phyloP scores from a whole-genome alignment of 257 asterid species.

The Leonotis leonurus region DNA sequence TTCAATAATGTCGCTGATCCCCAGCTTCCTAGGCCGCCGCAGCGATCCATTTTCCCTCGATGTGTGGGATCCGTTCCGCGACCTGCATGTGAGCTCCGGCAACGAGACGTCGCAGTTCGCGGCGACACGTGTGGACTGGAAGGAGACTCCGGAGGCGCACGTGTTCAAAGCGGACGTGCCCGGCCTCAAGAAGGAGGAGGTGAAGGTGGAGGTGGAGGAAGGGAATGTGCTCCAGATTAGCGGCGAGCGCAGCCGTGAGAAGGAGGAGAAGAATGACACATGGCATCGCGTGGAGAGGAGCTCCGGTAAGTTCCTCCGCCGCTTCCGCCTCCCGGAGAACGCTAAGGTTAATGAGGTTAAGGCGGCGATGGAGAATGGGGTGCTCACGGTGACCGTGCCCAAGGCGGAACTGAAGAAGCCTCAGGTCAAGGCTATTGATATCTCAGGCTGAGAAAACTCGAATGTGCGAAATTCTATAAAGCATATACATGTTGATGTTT shows the following conservation, averaged over 20 bases:
- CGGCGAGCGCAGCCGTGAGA: conserved; percentile 17
- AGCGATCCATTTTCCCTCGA: too few relatives aligned
- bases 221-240: conserved; percentile 5
- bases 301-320: conserved; percentile 21
- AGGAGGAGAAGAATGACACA: conserved; percentile 19
- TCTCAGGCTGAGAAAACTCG: not conserved
- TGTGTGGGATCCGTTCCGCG: too few relatives aligned
- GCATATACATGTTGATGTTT: too few relatives aligned
- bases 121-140: not conserved
- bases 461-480: too few relatives aligned
- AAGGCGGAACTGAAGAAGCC: not conserved
- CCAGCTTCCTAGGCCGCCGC: too few relatives aligned
- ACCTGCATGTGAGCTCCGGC: too few relatives aligned
- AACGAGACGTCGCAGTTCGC: too few relatives aligned
- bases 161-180: not conserved
- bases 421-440: not conserved
- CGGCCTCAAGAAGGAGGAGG: not conserved
- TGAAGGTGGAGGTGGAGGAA: not conserved
- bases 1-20: too few relatives aligned
- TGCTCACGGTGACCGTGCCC: conserved; percentile 13
- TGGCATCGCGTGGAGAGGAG: conserved; percentile 7
- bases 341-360: conserved; percentile 13
- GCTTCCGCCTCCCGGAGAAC: conserved; percentile 21
- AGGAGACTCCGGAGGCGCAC: not conserved
- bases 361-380: conserved; percentile 24